Percentiles rank a stretch among this genome's conserved stretches.
Evolutionary conservation across 2,329 filamentous ascomycete species (phyloP).

Genomic region (Aspergillus bombycis): DNA sequence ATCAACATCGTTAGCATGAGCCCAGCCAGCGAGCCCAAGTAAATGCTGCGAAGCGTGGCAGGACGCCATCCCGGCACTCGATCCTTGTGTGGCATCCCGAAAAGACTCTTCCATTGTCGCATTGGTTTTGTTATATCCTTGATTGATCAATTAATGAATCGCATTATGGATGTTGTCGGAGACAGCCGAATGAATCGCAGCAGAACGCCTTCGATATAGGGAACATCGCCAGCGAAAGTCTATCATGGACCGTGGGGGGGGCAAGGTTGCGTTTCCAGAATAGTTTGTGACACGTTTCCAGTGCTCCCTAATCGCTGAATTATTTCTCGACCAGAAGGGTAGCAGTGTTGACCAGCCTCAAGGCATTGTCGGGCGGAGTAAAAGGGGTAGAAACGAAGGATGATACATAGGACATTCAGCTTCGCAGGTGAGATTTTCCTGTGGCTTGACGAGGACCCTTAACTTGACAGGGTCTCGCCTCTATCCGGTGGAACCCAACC

Average conservation of each 20-base stretch:
- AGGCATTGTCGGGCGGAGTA: not conserved
- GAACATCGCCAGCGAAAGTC: not conserved
- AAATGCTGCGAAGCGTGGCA: slow-evolving; percentile 8
- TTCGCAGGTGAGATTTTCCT: not conserved
- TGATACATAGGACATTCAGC: not conserved
- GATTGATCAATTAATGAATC: not conserved
- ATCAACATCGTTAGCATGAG: slow-evolving; percentile 9
- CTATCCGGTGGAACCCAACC: not conserved
- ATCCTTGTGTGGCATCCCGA: not conserved
- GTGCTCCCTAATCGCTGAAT: not conserved
- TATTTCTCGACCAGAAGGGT: not conserved
- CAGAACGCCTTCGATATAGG: not conserved
- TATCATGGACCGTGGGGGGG: not conserved
- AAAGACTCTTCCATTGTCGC: not conserved
- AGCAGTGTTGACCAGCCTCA: not conserved
- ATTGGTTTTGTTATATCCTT: not conserved
- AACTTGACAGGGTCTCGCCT: not conserved
- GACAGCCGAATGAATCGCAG: not conserved
- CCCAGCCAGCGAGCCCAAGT: slow-evolving; percentile 7
- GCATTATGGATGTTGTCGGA: not conserved
- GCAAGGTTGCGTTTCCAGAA: not conserved
- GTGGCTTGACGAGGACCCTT: not conserved
- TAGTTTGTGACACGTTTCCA: not conserved
- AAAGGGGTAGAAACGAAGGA: not conserved
- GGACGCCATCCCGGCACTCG: slow-evolving; percentile 12